These are phyloP conservation scores for Hypoxylon lienhwacheense DNA, from an alignment of 495 filamentous ascomycete genomes.

Conservation along the genomic window DNA sequence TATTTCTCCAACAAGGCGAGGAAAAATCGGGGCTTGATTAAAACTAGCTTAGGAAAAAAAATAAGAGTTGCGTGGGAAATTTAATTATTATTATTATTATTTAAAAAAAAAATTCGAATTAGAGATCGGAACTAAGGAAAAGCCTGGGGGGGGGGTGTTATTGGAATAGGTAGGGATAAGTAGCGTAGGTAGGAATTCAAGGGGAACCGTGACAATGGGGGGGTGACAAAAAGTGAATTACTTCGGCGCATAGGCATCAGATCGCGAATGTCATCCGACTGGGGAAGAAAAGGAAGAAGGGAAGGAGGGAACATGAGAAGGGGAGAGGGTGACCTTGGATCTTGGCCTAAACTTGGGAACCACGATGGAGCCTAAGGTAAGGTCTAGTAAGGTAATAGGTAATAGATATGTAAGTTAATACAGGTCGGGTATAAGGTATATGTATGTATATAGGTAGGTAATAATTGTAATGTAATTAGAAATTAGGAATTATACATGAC, in stretches of 20 bases:
- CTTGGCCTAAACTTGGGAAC: slow-evolving; percentile 27
- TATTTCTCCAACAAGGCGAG: slow-evolving; percentile 40
- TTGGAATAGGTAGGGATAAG: slow-evolving; percentile 34
- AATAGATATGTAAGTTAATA: too few relatives aligned
- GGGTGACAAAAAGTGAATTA: slow-evolving; percentile 1
- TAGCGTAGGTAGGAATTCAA: slow-evolving; percentile 32
- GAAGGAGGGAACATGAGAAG: not conserved
- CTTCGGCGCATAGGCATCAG: slow-evolving; percentile 35
- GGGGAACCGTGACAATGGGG: slow-evolving; percentile 11
- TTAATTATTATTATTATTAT: too few relatives aligned
- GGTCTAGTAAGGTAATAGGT: too few relatives aligned
- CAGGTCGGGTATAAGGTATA: too few relatives aligned
- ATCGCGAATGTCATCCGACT: slow-evolving; percentile 36
- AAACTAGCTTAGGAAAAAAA: slow-evolving; percentile 49
- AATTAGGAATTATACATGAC: too few relatives aligned
- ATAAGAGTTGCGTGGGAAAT: slow-evolving; percentile 49
- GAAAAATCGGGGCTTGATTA: slow-evolving; percentile 50
- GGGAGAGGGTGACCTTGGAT: slow-evolving; percentile 7
- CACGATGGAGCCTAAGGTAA: slow-evolving; percentile 31
- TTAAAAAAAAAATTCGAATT: slow-evolving; percentile 52
- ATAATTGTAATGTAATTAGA: slow-evolving; percentile 15
- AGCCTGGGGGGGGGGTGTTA: slow-evolving; percentile 33
- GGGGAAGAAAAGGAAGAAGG: slow-evolving; percentile 11
- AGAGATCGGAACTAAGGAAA: slow-evolving; percentile 44
- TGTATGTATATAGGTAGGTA: too few relatives aligned